These are phyloP conservation scores for Talaromyces thailandensis DNA, from an alignment of 495 filamentous ascomycete species.

Conservation along the genomic window DNA sequence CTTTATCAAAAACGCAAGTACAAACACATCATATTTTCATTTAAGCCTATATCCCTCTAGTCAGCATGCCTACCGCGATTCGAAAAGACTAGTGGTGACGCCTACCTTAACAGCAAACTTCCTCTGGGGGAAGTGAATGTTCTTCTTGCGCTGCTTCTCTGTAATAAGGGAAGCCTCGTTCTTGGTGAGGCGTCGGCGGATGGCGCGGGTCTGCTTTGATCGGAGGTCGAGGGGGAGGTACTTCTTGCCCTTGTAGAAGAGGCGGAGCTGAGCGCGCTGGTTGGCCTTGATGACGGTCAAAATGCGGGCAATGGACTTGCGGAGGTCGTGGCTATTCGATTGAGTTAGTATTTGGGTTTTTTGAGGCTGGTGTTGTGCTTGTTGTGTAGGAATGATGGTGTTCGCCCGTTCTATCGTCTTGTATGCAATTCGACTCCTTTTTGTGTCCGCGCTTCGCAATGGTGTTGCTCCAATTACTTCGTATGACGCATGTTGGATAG, in stretches of 20 bases:
- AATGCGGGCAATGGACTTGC: conserved; percentile 97
- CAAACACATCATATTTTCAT: conserved; percentile 8
- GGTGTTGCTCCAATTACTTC: not conserved
- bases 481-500: not conserved
- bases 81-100: not conserved
- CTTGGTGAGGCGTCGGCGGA: conserved; percentile 84
- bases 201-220: conserved; percentile 91
- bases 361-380: conserved; percentile 7
- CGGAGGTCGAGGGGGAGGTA: conserved; percentile 95
- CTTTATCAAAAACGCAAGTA: conserved; percentile 6
- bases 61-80: not conserved
- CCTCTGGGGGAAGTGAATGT: conserved; percentile 92
- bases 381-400: not conserved
- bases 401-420: conserved; percentile 1
- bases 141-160: conserved; percentile 89
- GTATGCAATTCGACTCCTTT: conserved; percentile 7
- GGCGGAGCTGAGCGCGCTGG: conserved; percentile 91
- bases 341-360: not conserved
- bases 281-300: conserved; percentile 99
- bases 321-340: conserved; percentile 77
- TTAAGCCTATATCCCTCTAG: conserved; percentile 25
- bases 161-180: conserved; percentile 73
- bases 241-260: conserved; percentile 99
- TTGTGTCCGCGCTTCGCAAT: not conserved
- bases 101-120: conserved; percentile 97